Percentiles rank a stretch among this genome's conserved stretches.
phyloP scores from a whole-genome alignment of 495 filamentous ascomycete genomes.

The Platismatia glauca region DNA sequence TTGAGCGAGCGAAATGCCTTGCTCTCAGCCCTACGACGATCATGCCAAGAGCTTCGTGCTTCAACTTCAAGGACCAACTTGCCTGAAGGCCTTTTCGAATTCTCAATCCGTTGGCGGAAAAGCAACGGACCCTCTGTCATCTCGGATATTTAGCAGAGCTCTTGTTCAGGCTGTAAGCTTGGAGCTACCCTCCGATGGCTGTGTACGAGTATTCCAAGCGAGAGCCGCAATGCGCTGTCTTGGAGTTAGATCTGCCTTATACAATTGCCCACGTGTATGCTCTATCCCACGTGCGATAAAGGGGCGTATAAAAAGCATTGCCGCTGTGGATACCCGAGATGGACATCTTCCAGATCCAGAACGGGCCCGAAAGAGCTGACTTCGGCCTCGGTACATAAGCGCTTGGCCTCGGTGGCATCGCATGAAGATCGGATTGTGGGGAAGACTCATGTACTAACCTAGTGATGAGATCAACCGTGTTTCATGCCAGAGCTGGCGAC shows the following conservation, averaged over 20 bases:
- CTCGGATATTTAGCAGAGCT: neutral
- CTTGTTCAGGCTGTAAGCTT: no score
- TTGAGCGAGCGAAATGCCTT: neutral
- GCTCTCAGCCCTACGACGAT: slow-evolving; percentile 1
- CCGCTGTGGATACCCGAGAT: neutral
- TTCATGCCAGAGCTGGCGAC: neutral
- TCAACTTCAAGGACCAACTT: neutral
- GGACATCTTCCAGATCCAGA: neutral
- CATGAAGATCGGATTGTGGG: neutral
- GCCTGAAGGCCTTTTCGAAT: no score
- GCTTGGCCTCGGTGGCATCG: neutral
- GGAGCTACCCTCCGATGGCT: neutral
- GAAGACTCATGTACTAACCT: no score
- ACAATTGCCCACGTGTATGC: neutral
- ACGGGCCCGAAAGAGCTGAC: neutral
- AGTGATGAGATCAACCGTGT: neutral
- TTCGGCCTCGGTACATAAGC: neutral
- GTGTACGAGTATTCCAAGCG: neutral
- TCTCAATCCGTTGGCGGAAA: neutral
- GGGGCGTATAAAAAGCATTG: neutral
- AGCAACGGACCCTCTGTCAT: neutral
- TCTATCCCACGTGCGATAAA: neutral
- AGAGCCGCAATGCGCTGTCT: neutral
- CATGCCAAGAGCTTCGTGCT: neutral
- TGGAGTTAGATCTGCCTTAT: neutral